A percentile compares a stretch with the other conserved stretches of the same genome.
Conservation (phyloP, 176 grass and related monocot genomes). For the Pontederia crassipes region DNA sequence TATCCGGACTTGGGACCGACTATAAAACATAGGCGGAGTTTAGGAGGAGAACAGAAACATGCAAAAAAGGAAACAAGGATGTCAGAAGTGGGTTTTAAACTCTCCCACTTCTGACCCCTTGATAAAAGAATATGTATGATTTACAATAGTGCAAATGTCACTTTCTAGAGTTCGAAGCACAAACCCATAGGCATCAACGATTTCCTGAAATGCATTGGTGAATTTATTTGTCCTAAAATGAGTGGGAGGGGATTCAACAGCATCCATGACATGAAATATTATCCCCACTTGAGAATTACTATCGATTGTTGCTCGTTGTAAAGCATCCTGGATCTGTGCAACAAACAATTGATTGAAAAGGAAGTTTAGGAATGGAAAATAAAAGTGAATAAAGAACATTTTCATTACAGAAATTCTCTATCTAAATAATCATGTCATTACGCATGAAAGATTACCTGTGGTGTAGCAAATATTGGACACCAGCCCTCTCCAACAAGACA, state of each 20-base stretch:
- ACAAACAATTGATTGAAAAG: conserved; percentile 15
- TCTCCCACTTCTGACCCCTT: no score
- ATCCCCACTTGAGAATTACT: conserved; percentile 98
- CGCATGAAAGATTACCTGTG: conserved; percentile 50
- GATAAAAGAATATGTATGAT: no score
- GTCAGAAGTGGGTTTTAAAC: no score
- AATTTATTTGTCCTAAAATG: conserved; percentile 94
- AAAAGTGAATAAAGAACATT: conserved; percentile 2
- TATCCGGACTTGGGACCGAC: no score
- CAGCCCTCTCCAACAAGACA: conserved; percentile 99
- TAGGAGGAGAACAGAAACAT: no score
- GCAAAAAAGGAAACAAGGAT: no score
- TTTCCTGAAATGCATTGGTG: conserved; percentile 95
- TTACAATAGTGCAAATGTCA: not conserved
- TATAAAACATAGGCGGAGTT: no score
- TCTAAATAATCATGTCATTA: conserved; percentile 10
- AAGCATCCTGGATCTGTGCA: conserved; percentile 77
- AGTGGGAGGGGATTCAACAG: conserved; percentile 79
- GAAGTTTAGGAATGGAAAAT: conserved; percentile 15
- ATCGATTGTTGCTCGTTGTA: conserved; percentile 76
- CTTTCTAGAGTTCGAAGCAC: conserved; percentile 8
- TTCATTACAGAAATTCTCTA: conserved; percentile 5
- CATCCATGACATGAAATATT: conserved; percentile 98
- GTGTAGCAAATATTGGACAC: conserved; percentile 94
- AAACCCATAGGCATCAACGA: conserved; percentile 98